Percentiles rank a stretch among this genome's conserved stretches.
Conservation (phyloP, 441 rosid species). For the Bruguiera hainesii region DNA sequence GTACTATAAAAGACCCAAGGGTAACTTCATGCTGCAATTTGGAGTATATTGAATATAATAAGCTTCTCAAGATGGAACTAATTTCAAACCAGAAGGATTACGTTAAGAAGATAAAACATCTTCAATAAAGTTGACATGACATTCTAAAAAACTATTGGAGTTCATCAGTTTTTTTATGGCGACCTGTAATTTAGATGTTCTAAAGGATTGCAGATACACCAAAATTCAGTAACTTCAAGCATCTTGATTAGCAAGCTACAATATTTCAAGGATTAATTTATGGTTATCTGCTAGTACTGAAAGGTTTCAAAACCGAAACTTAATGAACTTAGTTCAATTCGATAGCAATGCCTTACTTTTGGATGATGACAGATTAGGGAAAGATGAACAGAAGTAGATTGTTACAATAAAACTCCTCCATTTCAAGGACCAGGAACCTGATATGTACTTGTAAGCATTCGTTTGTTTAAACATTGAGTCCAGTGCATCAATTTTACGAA, state of each 20-base stretch:
- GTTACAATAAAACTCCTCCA: neutral
- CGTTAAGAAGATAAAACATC: neutral
- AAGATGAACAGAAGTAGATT: too few species aligned
- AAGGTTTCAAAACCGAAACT: too few species aligned
- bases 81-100: neutral
- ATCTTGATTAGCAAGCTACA: too few species aligned
- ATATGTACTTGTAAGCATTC: neutral
- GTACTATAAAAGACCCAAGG: slow-evolving; percentile 45
- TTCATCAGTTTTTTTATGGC: too few species aligned
- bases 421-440: neutral
- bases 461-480: neutral
- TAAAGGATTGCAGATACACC: neutral
- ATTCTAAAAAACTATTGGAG: too few species aligned
- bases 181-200: neutral
- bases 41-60: slow-evolving; percentile 9
- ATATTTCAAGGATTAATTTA: too few species aligned
- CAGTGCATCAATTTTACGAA: too few species aligned
- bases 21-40: slow-evolving; percentile 45
- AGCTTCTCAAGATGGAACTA: slow-evolving; percentile 6
- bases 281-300: too few species aligned
- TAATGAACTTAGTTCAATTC: too few species aligned
- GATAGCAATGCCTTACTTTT: too few species aligned
- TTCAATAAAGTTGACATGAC: neutral
- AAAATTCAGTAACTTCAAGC: neutral
- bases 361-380: too few species aligned